Evolutionary conservation across 805 yeast genomes (phyloP).

Genomic region (Saccharomyces eubayanus): DNA sequence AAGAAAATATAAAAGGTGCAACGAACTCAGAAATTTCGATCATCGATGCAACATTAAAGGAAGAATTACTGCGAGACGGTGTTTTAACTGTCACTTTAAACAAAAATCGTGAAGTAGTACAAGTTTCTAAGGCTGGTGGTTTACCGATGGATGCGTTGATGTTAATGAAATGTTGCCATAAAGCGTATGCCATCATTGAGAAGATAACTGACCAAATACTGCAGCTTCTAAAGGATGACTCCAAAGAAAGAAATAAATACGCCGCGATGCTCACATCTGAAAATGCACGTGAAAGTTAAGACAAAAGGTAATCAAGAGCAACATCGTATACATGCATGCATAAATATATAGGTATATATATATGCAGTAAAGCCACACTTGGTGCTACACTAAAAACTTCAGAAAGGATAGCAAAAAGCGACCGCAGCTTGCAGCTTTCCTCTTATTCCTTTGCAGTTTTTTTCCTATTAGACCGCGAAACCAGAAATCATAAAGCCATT

Average conservation of each 20-base stretch:
- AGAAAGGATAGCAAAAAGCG: background rate
- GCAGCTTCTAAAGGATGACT: constrained; percentile 46
- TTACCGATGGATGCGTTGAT: constrained; percentile 65
- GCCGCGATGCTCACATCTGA: constrained; percentile 29
- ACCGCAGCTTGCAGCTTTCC: background rate
- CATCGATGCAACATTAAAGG: constrained; percentile 69
- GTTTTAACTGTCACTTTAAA: constrained; percentile 78
- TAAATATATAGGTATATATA: background rate
- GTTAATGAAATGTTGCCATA: constrained; percentile 58
- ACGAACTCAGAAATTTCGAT: constrained; percentile 50
- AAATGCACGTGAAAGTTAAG: constrained; percentile 23
- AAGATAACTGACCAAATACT: constrained; percentile 57
- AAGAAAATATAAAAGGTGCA: constrained; percentile 64
- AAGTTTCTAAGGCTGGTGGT: constrained; percentile 85
- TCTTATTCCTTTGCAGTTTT: background rate
- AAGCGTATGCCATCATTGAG: constrained; percentile 58
- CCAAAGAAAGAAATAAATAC: constrained; percentile 36
- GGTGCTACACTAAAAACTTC: too few species aligned
- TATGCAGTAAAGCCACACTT: background rate
- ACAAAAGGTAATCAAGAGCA: background rate
- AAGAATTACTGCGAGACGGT: constrained; percentile 71
- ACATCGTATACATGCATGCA: background rate
- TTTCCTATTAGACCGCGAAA: background rate
- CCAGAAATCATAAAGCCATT: background rate
- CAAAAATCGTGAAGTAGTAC: constrained; percentile 85